A percentile compares a stretch with the other conserved stretches of the same genome.
Conservation (phyloP, 2,329 filamentous ascomycete species). For the Dactylellina sp. region DNA sequence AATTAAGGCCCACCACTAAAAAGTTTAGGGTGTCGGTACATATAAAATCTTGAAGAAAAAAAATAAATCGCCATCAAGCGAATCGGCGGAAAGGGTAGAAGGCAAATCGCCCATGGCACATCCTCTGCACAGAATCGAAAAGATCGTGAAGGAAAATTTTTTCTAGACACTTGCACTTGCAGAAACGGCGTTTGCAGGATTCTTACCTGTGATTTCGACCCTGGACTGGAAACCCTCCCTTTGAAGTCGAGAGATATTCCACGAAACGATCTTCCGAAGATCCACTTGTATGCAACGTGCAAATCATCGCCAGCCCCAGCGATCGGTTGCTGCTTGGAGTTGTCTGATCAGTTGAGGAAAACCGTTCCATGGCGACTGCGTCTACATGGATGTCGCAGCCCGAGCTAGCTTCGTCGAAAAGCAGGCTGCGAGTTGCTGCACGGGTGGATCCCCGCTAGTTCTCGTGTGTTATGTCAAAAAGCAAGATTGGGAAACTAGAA, state of each 20-base stretch:
- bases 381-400: constrained; percentile 44
- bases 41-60: constrained; percentile 3
- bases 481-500: constrained; percentile 56
- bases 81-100: constrained; percentile 21
- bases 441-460: constrained; percentile 43
- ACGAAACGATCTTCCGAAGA: constrained; percentile 54
- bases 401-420: constrained; percentile 31
- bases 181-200: not conserved
- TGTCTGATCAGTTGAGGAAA: constrained; percentile 44
- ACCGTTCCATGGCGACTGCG: constrained; percentile 47
- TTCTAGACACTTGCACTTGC: constrained; percentile 4
- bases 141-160: constrained; percentile 7
- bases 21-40: not conserved
- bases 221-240: not conserved
- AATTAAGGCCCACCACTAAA: not conserved
- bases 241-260: constrained; percentile 10
- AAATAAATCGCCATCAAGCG: constrained; percentile 20
- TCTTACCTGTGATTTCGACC: not conserved
- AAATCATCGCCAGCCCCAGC: constrained; percentile 48
- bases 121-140: constrained; percentile 34
- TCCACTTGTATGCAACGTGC: constrained; percentile 45
- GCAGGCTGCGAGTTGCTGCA: constrained; percentile 22
- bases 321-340: constrained; percentile 52
- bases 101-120: constrained; percentile 28
- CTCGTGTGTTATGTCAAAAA: constrained; percentile 44